phyloP scores from a whole-genome alignment of 208 protist genomes.

The Vickermania ingenoplastis region DNA sequence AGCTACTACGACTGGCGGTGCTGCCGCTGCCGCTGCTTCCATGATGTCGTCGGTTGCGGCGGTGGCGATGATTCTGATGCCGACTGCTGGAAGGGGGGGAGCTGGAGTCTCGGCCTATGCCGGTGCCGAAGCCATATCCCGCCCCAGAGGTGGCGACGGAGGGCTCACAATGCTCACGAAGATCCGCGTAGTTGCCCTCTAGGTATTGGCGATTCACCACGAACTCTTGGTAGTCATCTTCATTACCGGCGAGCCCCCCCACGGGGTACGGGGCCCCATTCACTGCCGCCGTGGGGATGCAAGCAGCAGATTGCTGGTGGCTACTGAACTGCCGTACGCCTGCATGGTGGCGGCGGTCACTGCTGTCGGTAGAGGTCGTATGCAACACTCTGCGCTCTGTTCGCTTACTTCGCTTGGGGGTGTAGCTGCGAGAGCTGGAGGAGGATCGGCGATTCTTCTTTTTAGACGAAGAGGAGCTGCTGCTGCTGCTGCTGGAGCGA shows the following conservation, averaged over 20 bases:
- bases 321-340: not conserved
- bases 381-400: too few species aligned
- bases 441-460: not conserved
- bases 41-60: too few species aligned
- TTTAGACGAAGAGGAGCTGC: not conserved
- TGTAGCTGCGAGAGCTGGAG: not conserved
- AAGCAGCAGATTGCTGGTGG: not conserved
- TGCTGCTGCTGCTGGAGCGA: not conserved
- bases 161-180: slow-evolving; percentile 6
- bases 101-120: too few species aligned
- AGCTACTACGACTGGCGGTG: too few species aligned
- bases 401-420: not conserved
- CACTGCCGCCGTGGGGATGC: not conserved
- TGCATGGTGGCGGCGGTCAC: not conserved
- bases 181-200: slow-evolving; percentile 38
- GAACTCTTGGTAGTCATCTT: slow-evolving; percentile 42
- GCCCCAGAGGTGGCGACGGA: too few species aligned
- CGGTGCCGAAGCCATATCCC: too few species aligned
- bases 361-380: too few species aligned
- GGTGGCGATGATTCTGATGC: too few species aligned
- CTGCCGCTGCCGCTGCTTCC: too few species aligned
- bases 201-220: slow-evolving; percentile 47
- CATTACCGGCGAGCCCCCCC: not conserved
- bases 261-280: not conserved
- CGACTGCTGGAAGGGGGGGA: too few species aligned